Conservation (phyloP, 2,329 filamentous ascomycete genomes). For the Aurifilum marmelostoma region DNA sequence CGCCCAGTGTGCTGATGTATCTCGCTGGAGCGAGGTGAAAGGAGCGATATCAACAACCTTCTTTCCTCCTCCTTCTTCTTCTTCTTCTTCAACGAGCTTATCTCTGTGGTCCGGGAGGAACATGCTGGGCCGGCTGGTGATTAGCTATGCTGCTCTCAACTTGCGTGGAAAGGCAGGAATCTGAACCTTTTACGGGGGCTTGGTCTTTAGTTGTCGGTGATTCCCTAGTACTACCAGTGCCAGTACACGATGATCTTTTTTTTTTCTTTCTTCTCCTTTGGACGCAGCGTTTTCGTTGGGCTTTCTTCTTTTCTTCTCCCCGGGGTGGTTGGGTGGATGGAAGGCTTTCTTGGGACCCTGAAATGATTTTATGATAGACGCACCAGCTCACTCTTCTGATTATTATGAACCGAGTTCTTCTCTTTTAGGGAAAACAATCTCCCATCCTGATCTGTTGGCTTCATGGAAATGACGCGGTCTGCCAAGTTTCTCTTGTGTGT, state of each 20-base stretch:
- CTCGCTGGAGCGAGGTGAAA: constrained; percentile 47
- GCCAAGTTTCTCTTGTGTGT: background rate
- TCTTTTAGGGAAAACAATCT: background rate
- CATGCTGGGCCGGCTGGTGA: background rate
- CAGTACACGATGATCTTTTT: background rate
- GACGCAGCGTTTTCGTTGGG: background rate
- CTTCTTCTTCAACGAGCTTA: too few relatives aligned
- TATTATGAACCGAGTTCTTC: background rate
- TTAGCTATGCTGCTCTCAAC: background rate
- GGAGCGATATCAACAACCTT: too few relatives aligned
- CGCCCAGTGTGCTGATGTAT: constrained; percentile 60
- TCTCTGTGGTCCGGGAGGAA: too few relatives aligned
- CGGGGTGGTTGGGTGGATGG: background rate
- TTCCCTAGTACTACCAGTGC: background rate
- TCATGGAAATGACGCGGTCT: background rate
- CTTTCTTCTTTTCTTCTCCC: background rate
- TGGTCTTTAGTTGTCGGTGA: background rate
- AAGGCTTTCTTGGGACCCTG: background rate
- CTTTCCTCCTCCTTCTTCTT: background rate
- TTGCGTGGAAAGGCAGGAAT: background rate
- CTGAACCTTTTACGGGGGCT: background rate
- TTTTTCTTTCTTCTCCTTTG: too few relatives aligned
- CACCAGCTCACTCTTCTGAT: background rate
- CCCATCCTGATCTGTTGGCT: background rate
- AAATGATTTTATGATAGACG: background rate